Evolutionary conservation across 1,139 yeast genomes (phyloP).

Genomic region (Debaryomyces sp.): DNA sequence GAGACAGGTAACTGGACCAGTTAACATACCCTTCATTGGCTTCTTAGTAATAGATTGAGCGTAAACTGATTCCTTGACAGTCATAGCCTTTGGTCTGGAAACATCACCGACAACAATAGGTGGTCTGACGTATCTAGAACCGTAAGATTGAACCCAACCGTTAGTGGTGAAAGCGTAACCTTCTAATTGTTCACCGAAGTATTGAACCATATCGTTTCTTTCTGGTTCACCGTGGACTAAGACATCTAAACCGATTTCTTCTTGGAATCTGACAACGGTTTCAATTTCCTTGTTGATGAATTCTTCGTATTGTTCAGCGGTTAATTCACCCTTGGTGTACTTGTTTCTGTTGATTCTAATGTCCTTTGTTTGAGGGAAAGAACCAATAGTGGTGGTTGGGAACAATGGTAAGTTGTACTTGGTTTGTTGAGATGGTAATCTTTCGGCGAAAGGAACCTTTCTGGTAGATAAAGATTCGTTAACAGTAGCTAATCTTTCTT

Average conservation of each 20-base stretch:
- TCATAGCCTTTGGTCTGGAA: conserved; percentile 97
- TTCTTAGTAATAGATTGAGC: conserved; percentile 95
- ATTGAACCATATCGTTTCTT: conserved; percentile 99
- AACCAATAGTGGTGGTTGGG: conserved; percentile 99
- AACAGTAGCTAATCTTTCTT: conserved; percentile 82
- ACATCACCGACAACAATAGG: conserved; percentile 99
- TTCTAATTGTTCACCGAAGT: conserved; percentile 97
- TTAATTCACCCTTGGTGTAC: conserved; percentile 92
- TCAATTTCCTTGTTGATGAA: conserved; percentile 97
- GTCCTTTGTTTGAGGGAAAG: conserved; percentile 99
- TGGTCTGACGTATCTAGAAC: conserved; percentile 99
- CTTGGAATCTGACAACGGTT: conserved; percentile 97
- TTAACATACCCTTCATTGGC: conserved; percentile 99
- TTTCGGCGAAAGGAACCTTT: conserved; percentile 80
- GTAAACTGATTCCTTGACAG: conserved; percentile 98
- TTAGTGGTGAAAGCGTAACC: conserved; percentile 98
- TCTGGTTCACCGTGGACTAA: conserved; percentile 99
- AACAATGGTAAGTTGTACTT: conserved; percentile 92
- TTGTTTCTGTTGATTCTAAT: conserved; percentile 98
- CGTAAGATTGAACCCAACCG: conserved; percentile 99
- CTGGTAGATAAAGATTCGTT: conserved; percentile 82
- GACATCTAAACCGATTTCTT: conserved; percentile 96
- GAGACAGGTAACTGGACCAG: conserved; percentile 99
- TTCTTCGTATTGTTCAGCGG: conserved; percentile 92
- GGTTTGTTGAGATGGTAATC: conserved; percentile 85